phyloP scores from a whole-genome alignment of 148 eudicot genomes.

The Rhododendron henanense region DNA sequence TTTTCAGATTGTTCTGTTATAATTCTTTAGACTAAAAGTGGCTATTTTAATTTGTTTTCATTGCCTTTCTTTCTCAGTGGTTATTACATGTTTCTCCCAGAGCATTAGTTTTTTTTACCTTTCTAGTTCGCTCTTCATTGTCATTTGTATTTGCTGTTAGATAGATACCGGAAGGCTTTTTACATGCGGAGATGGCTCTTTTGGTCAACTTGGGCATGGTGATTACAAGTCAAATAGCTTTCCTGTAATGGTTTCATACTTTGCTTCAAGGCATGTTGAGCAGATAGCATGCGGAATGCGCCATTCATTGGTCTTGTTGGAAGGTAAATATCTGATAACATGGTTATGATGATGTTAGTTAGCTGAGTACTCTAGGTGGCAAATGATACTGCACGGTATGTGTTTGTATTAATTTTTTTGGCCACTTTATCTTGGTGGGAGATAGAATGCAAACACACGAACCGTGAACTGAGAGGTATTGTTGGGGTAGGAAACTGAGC shows the following conservation, averaged over 20 bases:
- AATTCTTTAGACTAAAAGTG: not conserved
- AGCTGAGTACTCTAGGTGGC: not conserved
- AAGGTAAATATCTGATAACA: slow-evolving; percentile 39
- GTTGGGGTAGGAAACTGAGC: not conserved
- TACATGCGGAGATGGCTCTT: slow-evolving; percentile 96
- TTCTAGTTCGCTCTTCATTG: not conserved
- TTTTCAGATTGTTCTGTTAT: not conserved
- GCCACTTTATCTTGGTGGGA: not conserved
- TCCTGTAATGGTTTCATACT: slow-evolving; percentile 49
- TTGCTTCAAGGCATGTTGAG: slow-evolving; percentile 52
- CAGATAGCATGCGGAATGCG: slow-evolving; percentile 96
- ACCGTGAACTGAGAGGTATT: no score
- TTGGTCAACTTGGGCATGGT: slow-evolving; percentile 96
- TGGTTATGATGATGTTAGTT: not conserved
- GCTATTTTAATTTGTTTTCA: not conserved
- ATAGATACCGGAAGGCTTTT: slow-evolving; percentile 71
- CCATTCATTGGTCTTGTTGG: slow-evolving; percentile 64
- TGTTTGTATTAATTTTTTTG: not conserved
- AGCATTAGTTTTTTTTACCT: not conserved
- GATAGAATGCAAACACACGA: not conserved
- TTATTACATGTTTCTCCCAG: not conserved
- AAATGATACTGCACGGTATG: not conserved
- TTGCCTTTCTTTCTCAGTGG: not conserved
- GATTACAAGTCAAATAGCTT: slow-evolving; percentile 48
- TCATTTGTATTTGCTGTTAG: slow-evolving; percentile 33